phyloP scores from a whole-genome alignment of 1,284 basidiomycete genomes.

The Trichosporon faecale region DNA sequence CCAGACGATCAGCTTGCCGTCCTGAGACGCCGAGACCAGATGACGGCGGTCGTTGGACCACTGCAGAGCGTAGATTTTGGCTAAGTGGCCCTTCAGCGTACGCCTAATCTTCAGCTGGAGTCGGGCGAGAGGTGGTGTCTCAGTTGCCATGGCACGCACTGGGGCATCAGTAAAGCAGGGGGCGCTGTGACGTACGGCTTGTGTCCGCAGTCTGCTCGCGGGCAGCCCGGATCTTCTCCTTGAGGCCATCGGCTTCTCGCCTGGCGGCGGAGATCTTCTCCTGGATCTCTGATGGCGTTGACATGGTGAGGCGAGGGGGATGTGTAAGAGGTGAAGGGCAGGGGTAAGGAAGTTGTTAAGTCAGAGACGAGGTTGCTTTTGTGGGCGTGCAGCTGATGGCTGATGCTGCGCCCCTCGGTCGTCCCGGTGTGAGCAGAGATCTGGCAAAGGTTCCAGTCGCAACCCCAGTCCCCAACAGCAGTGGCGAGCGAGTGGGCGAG shows the following conservation, averaged over 20 bases:
- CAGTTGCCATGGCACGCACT: conserved; percentile 95
- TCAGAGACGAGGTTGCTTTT: neutral
- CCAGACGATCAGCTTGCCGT: conserved; percentile 99
- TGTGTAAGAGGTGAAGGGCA: neutral
- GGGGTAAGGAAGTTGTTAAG: neutral
- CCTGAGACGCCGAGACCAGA: conserved; percentile 96
- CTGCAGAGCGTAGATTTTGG: conserved; percentile 99
- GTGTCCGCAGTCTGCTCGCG: conserved; percentile 95
- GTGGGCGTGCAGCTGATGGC: neutral
- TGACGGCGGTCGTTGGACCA: conserved; percentile 96
- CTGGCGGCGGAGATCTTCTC: conserved; percentile 93
- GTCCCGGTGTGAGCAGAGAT: neutral
- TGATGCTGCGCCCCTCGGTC: neutral
- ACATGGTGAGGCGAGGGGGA: conserved; percentile 8
- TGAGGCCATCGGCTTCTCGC: conserved; percentile 91
- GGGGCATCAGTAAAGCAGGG: conserved; percentile 17
- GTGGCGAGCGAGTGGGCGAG: neutral
- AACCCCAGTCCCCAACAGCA: neutral
- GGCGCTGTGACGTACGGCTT: conserved; percentile 65
- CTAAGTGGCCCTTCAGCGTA: conserved; percentile 91
- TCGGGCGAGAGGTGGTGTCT: conserved; percentile 89
- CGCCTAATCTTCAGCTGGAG: conserved; percentile 93
- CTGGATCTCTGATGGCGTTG: conserved; percentile 71
- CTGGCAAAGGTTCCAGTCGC: neutral
- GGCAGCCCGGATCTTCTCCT: conserved; percentile 94